A percentile compares a stretch with the other conserved stretches of the same genome.
phyloP scores from a whole-genome alignment of 345 rosid species.

The Orychophragmus violaceus region DNA sequence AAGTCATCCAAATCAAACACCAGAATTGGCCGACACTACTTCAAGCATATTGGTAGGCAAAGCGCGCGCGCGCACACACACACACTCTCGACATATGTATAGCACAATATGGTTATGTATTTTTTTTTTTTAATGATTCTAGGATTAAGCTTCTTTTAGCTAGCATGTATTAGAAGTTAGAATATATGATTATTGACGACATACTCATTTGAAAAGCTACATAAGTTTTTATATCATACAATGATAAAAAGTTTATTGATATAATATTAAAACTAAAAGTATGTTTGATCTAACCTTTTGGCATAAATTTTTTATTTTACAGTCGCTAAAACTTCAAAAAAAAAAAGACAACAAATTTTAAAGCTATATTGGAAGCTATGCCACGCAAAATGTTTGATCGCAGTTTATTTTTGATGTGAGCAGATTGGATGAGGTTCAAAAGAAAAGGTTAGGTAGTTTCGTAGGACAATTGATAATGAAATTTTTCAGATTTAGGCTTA shows the following conservation, averaged over 20 bases:
- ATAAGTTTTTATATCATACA: background rate
- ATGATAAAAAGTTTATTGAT: background rate
- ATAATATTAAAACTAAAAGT: background rate
- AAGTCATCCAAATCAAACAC: constrained; percentile 22
- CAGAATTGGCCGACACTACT: constrained; percentile 26
- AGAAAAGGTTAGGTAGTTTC: no score
- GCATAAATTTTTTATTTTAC: background rate
- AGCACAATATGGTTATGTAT: background rate
- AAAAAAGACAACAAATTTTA: no score
- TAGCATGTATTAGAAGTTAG: background rate
- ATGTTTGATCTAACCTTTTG: background rate
- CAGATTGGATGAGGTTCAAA: no score
- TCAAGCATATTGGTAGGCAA: constrained; percentile 11
- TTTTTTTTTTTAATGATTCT: background rate
- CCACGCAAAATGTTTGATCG: background rate
- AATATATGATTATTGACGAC: background rate
- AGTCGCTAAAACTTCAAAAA: background rate
- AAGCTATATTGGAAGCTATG: background rate
- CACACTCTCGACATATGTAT: background rate
- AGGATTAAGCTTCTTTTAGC: background rate
- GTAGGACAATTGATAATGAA: no score
- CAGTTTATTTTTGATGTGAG: no score
- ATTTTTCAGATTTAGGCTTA: background rate
- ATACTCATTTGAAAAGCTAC: background rate
- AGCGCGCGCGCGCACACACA: background rate